A percentile compares a stretch with the other conserved stretches of the same genome.
These are phyloP conservation scores for Urochloa ruziziensis DNA, from an alignment of 176 grass and related monocot genomes.

Conservation along the genomic window DNA sequence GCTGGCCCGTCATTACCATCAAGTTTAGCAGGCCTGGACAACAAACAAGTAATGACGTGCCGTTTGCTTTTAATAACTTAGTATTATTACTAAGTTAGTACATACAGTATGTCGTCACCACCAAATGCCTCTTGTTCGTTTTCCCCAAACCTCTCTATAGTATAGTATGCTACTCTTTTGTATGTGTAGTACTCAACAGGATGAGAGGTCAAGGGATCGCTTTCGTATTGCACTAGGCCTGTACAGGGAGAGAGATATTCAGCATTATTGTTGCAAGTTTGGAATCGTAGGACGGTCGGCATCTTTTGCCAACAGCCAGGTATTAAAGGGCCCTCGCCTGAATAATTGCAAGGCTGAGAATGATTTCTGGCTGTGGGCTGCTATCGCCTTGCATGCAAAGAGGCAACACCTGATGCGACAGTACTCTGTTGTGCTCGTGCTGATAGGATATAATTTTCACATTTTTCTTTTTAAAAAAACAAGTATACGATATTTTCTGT, in stretches of 20 bases:
- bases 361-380: not conserved
- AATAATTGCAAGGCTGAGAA: not conserved
- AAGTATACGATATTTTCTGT: not conserved
- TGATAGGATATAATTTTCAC: not conserved
- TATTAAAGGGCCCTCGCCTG: conserved; percentile 2
- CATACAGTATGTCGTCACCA: conserved; percentile 45
- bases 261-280: not conserved
- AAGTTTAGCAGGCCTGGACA: not conserved
- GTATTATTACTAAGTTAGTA: not conserved
- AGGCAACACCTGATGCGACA: not conserved
- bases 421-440: not conserved
- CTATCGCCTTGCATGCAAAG: not conserved
- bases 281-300: conserved; percentile 13
- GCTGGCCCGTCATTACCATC: conserved; percentile 30
- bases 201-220: conserved; percentile 15
- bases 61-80: conserved; percentile 18
- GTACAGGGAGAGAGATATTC: conserved; percentile 17
- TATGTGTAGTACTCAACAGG: not conserved
- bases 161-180: not conserved
- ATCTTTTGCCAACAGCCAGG: conserved; percentile 27
- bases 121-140: not conserved
- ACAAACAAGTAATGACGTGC: conserved; percentile 4
- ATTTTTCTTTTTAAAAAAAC: not conserved
- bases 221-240: conserved; percentile 13
- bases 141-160: not conserved